Conservation (phyloP, 2,329 filamentous ascomycete genomes). For the Alternaria brassicae region DNA sequence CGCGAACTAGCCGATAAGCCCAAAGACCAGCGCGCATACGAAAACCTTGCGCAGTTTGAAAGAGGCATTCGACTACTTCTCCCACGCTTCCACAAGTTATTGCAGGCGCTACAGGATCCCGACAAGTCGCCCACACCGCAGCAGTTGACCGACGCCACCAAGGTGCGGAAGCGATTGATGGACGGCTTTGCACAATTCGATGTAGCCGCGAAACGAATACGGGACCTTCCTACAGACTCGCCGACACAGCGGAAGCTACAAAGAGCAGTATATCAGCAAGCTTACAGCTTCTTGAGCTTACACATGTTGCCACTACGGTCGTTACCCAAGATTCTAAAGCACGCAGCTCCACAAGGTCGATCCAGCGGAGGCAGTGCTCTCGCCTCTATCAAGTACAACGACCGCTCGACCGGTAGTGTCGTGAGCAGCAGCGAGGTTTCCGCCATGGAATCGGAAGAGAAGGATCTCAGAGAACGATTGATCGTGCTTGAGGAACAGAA, state of each 20-base stretch:
- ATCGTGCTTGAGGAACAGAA: constrained; percentile 90
- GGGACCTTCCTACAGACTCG: constrained; percentile 77
- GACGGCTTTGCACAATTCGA: constrained; percentile 92
- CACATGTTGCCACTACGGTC: constrained; percentile 85
- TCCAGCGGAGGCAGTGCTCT: constrained; percentile 55
- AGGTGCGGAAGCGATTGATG: constrained; percentile 86
- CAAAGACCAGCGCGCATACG: constrained; percentile 80
- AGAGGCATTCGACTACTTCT: constrained; percentile 81
- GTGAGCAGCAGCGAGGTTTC: constrained; percentile 66
- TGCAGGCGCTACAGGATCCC: constrained; percentile 75
- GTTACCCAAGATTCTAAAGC: constrained; percentile 58
- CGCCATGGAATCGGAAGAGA: constrained; percentile 81
- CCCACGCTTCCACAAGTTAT: constrained; percentile 81
- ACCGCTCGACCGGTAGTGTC: constrained; percentile 61
- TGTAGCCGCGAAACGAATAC: constrained; percentile 77
- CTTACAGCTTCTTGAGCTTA: constrained; percentile 81
- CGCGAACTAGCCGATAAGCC: constrained; percentile 72
- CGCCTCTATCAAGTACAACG: constrained; percentile 66
- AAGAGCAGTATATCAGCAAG: constrained; percentile 80
- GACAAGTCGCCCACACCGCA: constrained; percentile 68
- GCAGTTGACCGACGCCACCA: constrained; percentile 84
- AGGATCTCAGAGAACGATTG: constrained; percentile 77
- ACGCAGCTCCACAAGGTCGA: constrained; percentile 62
- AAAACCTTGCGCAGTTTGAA: constrained; percentile 85
- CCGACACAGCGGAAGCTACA: constrained; percentile 77